phyloP scores from a whole-genome alignment of 106 monocot species.

The Acanthochlamys bracteata region DNA sequence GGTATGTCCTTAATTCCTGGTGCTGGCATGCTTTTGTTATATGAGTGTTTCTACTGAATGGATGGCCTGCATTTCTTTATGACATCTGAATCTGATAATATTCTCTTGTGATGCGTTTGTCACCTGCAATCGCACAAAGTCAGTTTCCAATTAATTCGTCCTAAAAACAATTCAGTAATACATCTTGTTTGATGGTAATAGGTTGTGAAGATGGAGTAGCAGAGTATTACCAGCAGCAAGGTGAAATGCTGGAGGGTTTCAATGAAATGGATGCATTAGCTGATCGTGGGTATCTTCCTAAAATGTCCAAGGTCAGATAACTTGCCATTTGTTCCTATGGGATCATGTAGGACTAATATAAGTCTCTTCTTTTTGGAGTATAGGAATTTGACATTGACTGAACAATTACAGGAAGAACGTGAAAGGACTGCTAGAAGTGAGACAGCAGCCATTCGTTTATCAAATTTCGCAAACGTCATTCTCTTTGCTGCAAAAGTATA shows the following conservation, averaged over 20 bases:
- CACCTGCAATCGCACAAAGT: no score
- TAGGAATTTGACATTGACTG: constrained; percentile 1
- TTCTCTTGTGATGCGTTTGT: no score
- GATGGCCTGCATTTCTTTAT: no score
- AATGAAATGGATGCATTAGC: constrained; percentile 92
- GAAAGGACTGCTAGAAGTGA: constrained; percentile 72
- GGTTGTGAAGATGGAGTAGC: constrained; percentile 72
- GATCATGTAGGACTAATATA: background rate
- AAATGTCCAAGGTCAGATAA: constrained; percentile 56
- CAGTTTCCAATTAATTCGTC: no score
- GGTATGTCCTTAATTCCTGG: no score
- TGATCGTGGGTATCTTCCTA: constrained; percentile 74
- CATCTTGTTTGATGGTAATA: constrained; percentile 6
- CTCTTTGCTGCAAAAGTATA: constrained; percentile 95
- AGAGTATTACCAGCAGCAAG: constrained; percentile 94
- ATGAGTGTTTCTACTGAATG: no score
- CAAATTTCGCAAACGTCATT: constrained; percentile 82
- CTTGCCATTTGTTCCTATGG: background rate
- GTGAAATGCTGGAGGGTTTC: constrained; percentile 90
- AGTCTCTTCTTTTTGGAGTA: background rate
- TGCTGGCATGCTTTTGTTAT: no score
- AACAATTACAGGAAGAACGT: constrained; percentile 63
- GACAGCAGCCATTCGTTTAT: constrained; percentile 65
- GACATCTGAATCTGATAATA: no score
- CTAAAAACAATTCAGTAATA: no score